Percentiles rank a stretch among this genome's conserved stretches.
Evolutionary conservation across 495 filamentous ascomycete genomes (phyloP).

Genomic region (Penicillium daleae): DNA sequence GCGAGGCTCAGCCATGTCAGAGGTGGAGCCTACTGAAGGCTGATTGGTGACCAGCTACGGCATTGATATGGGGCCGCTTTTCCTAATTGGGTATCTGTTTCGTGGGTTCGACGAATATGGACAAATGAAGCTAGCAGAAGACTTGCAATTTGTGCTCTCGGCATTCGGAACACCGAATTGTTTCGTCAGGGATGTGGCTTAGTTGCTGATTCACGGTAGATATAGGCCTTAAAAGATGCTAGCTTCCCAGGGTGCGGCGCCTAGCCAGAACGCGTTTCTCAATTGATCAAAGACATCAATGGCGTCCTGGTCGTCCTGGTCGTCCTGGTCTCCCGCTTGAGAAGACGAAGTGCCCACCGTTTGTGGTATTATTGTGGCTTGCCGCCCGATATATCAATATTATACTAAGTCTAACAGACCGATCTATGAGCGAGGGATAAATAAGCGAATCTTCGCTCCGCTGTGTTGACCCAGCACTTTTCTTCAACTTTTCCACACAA

Average conservation of each 20-base stretch:
- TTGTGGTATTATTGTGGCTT: background rate
- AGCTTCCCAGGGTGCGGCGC: background rate
- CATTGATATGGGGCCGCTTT: constrained; percentile 2
- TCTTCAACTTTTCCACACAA: background rate
- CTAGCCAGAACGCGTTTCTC: background rate
- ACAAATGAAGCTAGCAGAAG: background rate
- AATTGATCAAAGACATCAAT: background rate
- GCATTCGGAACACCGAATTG: background rate
- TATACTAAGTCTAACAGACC: background rate
- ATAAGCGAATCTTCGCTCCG: background rate
- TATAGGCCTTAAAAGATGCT: too few species aligned
- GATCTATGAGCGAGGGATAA: background rate
- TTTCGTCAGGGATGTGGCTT: background rate
- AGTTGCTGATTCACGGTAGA: background rate
- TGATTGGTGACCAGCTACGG: constrained; percentile 5
- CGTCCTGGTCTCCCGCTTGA: background rate
- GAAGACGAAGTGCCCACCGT: background rate
- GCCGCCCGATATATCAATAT: background rate
- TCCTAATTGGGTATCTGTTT: constrained; percentile 19
- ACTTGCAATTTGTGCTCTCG: background rate
- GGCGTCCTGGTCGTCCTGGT: too few species aligned
- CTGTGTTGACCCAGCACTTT: background rate
- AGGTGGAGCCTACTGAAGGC: background rate
- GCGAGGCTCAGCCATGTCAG: constrained; percentile 5
- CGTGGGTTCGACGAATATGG: background rate